Evolutionary conservation across 805 yeast genomes (phyloP).

Genomic region (Komagataella kurtzmanii): DNA sequence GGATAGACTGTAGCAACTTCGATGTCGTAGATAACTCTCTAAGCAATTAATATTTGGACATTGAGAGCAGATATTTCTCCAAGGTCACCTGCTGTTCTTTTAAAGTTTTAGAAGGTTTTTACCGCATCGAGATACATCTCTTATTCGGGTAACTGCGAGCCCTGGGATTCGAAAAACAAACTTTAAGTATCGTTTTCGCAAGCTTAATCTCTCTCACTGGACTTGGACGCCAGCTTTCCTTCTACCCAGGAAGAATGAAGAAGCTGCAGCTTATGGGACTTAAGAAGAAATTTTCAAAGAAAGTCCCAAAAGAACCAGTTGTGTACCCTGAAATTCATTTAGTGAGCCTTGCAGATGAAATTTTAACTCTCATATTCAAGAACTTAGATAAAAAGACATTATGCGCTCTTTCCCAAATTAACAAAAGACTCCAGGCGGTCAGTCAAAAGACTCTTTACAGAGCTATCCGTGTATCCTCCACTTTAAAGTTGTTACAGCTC

Average conservation of each 20-base stretch:
- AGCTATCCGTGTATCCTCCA: slow-evolving; percentile 11
- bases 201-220: not conserved
- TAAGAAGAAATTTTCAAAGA: slow-evolving; percentile 11
- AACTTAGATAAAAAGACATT: slow-evolving; percentile 11
- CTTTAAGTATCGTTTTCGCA: not conserved
- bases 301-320: slow-evolving; percentile 2
- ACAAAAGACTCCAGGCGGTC: slow-evolving; percentile 10
- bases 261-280: slow-evolving; percentile 29
- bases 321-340: slow-evolving; percentile 2
- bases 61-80: not conserved
- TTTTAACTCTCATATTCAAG: slow-evolving; percentile 11
- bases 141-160: not conserved
- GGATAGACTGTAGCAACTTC: no score
- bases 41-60: no score
- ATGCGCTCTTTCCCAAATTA: slow-evolving; percentile 11
- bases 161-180: not conserved
- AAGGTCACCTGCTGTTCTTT: no score
- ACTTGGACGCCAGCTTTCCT: not conserved
- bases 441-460: slow-evolving; percentile 14
- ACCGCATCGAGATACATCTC: not conserved
- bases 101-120: not conserved
- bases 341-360: slow-evolving; percentile 11
- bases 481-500: slow-evolving; percentile 14
- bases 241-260: slow-evolving; percentile 13
- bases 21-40: no score